phyloP scores from a whole-genome alignment of 768 basidiomycete genomes.

The Naganishia randhawae region DNA sequence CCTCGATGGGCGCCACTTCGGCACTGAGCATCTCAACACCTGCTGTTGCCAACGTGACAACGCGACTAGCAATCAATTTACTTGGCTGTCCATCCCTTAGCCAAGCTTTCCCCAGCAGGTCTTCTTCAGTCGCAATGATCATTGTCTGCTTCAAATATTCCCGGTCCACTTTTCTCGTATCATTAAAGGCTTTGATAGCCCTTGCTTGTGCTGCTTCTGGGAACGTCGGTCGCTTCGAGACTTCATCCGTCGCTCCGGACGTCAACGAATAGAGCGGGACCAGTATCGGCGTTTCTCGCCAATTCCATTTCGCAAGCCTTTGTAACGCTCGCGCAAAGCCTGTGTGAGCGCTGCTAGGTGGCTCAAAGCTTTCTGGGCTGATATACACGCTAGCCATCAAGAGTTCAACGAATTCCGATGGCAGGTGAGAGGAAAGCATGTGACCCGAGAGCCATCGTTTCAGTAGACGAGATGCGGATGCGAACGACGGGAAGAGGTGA shows the following conservation, averaged over 20 bases:
- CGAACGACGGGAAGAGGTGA: slow-evolving; percentile 73
- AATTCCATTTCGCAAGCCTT: slow-evolving; percentile 71
- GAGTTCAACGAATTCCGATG: slow-evolving; percentile 76
- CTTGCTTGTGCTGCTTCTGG: slow-evolving; percentile 25
- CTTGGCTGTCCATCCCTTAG: slow-evolving; percentile 62
- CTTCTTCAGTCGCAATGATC: slow-evolving; percentile 73
- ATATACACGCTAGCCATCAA: slow-evolving; percentile 77
- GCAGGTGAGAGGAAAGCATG: slow-evolving; percentile 68
- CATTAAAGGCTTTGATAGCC: slow-evolving; percentile 49
- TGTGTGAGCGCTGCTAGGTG: slow-evolving; percentile 65
- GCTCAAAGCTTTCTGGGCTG: slow-evolving; percentile 54
- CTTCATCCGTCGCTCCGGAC: slow-evolving; percentile 39
- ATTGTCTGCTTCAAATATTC: slow-evolving; percentile 58
- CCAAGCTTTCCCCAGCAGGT: slow-evolving; percentile 73
- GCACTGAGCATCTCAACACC: slow-evolving; percentile 62
- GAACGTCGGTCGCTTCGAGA: slow-evolving; percentile 23
- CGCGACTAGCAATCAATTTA: slow-evolving; percentile 67
- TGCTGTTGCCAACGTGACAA: slow-evolving; percentile 70
- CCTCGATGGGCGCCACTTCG: slow-evolving; percentile 61
- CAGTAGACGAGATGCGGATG: slow-evolving; percentile 77
- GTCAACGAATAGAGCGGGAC: slow-evolving; percentile 65
- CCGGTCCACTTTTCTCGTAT: slow-evolving; percentile 47
- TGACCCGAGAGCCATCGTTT: slow-evolving; percentile 92
- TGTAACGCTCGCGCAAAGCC: slow-evolving; percentile 66
- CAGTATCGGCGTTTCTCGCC: slow-evolving; percentile 61